Conservation (phyloP, 345 rosid species). For the Melaleuca alternifolia region DNA sequence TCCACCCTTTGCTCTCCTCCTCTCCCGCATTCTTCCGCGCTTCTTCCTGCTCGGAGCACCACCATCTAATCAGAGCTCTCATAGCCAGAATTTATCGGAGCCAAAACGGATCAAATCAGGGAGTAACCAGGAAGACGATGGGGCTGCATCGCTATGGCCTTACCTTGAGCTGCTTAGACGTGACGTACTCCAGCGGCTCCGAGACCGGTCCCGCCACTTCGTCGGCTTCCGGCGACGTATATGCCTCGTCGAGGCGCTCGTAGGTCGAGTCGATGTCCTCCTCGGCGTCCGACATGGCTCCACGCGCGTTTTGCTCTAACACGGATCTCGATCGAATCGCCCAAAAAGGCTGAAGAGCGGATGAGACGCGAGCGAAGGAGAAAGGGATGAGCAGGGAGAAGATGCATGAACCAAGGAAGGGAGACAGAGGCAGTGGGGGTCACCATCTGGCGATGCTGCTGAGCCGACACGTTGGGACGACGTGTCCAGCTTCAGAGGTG, state of each 20-base stretch:
- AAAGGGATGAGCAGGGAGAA: not conserved
- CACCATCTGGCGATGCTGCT: not conserved
- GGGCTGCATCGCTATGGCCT: not conserved
- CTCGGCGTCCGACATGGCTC: not conserved
- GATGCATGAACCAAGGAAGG: not conserved
- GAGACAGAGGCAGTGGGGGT: not conserved
- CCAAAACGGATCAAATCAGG: not conserved
- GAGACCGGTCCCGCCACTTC: not conserved
- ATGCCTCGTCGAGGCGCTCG: not conserved
- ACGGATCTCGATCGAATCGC: not conserved
- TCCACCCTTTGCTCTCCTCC: not conserved
- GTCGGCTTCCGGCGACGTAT: not conserved
- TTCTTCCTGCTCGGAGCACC: not conserved
- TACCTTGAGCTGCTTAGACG: constrained; percentile 1
- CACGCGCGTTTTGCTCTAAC: not conserved
- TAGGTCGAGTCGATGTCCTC: not conserved
- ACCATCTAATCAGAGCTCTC: not conserved
- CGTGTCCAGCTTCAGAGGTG: not conserved
- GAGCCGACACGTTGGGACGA: not conserved
- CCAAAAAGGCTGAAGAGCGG: not conserved
- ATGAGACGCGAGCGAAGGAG: not conserved
- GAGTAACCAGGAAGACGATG: not conserved
- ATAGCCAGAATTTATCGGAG: not conserved
- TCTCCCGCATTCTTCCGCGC: not conserved
- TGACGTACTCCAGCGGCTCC: not conserved